Percentiles rank a stretch among this genome's conserved stretches.
These are phyloP conservation scores for Entomortierella beljakovae DNA, from an alignment of 192 early-diverging fungal genomes.

Conservation along the genomic window DNA sequence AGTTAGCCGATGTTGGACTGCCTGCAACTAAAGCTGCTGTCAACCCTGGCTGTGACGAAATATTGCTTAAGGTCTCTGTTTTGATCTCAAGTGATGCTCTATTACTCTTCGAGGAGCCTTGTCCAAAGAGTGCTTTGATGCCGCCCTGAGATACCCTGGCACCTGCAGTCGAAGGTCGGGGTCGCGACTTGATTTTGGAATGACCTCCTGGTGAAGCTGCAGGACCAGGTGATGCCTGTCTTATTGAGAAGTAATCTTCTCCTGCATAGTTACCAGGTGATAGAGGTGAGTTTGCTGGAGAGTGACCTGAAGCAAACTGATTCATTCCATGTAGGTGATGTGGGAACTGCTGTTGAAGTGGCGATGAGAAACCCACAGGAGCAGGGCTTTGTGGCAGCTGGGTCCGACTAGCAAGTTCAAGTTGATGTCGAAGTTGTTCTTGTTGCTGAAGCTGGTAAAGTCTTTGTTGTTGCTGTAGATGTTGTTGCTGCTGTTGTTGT, in stretches of 20 bases:
- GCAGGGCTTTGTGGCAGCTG: constrained; percentile 47
- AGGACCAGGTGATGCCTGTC: constrained; percentile 39
- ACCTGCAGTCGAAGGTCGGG: constrained; percentile 29
- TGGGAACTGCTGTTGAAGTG: constrained; percentile 22
- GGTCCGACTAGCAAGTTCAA: constrained; percentile 36
- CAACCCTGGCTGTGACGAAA: constrained; percentile 16
- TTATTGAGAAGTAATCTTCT: constrained; percentile 48
- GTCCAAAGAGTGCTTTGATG: constrained; percentile 51
- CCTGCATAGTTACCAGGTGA: constrained; percentile 37
- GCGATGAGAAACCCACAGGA: neutral
- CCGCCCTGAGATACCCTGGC: constrained; percentile 43
- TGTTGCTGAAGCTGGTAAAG: constrained; percentile 40
- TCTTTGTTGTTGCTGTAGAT: constrained; percentile 33
- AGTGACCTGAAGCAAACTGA: constrained; percentile 42
- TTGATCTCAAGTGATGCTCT: constrained; percentile 39
- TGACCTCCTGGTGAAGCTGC: constrained; percentile 37
- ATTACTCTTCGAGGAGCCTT: constrained; percentile 22
- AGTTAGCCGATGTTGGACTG: constrained; percentile 13
- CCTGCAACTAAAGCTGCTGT: constrained; percentile 22
- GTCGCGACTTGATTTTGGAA: constrained; percentile 44
- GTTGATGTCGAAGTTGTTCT: constrained; percentile 27
- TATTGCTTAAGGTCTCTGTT: constrained; percentile 10
- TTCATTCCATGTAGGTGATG: constrained; percentile 29
- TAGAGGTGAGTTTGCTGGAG: constrained; percentile 40
- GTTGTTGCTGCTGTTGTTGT: constrained; percentile 17